Evolutionary conservation across 225 moss, liverwort and hornwort genomes (phyloP).

Genomic region (Asterella californica): DNA sequence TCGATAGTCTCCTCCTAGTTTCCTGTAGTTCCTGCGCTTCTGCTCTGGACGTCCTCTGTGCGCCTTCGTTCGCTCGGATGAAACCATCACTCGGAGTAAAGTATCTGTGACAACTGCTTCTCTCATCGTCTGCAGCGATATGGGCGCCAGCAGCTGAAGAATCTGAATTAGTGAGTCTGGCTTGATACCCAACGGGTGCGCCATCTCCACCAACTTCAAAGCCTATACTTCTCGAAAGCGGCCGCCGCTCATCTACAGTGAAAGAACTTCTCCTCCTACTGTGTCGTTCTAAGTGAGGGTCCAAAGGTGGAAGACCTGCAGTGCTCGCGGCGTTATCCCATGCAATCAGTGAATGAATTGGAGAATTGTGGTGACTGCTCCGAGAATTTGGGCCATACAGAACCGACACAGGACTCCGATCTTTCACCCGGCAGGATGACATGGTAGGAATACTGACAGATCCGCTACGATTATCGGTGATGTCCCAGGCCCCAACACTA

Average conservation of each 20-base stretch:
- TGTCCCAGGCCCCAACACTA: constrained; percentile 46
- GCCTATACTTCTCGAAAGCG: constrained; percentile 54
- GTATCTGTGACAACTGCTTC: constrained; percentile 5
- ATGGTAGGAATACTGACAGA: constrained; percentile 51
- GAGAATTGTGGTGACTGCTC: constrained; percentile 46
- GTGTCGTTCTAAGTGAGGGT: constrained; percentile 50
- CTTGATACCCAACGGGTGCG: constrained; percentile 28
- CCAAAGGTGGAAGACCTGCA: constrained; percentile 70
- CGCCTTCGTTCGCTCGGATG: constrained; percentile 8
- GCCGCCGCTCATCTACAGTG: constrained; percentile 47
- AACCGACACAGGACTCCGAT: constrained; percentile 75
- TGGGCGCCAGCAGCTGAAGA: constrained; percentile 17
- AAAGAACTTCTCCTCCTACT: constrained; percentile 51
- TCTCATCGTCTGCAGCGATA: constrained; percentile 7
- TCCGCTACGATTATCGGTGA: constrained; percentile 44
- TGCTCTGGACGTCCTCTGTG: not conserved
- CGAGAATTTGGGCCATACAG: constrained; percentile 64
- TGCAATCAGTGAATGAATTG: constrained; percentile 38
- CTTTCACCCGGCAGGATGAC: constrained; percentile 46
- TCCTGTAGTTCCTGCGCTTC: constrained; percentile 35
- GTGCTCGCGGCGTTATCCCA: constrained; percentile 56
- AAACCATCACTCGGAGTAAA: constrained; percentile 34
- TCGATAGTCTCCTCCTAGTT: constrained; percentile 32
- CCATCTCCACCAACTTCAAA: constrained; percentile 55
- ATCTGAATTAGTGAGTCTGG: constrained; percentile 18